phyloP scores from a whole-genome alignment of 1,284 basidiomycete genomes.

The Stereum hirsutum region DNA sequence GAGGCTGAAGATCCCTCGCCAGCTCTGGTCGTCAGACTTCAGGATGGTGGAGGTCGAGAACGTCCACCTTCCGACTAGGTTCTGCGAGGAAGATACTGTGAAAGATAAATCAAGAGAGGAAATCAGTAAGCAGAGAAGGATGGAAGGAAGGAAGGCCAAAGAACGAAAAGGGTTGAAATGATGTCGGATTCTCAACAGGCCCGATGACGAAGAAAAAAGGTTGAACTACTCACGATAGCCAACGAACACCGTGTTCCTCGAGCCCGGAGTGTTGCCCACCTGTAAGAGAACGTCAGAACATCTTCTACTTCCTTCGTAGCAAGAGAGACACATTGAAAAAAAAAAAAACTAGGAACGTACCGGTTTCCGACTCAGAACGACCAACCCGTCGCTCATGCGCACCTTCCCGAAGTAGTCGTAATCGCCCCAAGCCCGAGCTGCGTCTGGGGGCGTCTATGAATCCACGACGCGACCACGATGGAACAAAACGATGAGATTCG shows the following conservation, averaged over 20 bases:
- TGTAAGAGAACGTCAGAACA: neutral
- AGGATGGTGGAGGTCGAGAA: slow-evolving; percentile 15
- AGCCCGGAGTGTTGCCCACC: neutral
- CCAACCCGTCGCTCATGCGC: slow-evolving; percentile 39
- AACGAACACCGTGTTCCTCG: slow-evolving; percentile 4
- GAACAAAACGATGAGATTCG: no score
- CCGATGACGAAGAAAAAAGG: neutral
- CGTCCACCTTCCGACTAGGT: slow-evolving; percentile 40
- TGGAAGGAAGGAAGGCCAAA: no score
- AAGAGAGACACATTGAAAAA: no score
- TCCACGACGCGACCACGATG: no score
- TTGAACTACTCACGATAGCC: slow-evolving; percentile 9
- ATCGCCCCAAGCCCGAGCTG: slow-evolving; percentile 42
- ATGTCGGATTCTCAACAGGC: no score
- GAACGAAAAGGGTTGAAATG: no score
- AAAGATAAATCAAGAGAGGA: neutral
- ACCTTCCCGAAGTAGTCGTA: slow-evolving; percentile 38
- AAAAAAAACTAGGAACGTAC: slow-evolving; percentile 18
- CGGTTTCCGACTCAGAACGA: slow-evolving; percentile 31
- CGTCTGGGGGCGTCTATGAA: no score
- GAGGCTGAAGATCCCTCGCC: slow-evolving; percentile 18
- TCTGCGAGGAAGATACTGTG: slow-evolving; percentile 29
- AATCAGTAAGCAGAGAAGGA: neutral
- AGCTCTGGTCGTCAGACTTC: slow-evolving; percentile 11
- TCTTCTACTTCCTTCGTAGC: no score